These are phyloP conservation scores for Scheffersomyces lignicola DNA, from an alignment of 1,139 yeast genomes.

Conservation along the genomic window DNA sequence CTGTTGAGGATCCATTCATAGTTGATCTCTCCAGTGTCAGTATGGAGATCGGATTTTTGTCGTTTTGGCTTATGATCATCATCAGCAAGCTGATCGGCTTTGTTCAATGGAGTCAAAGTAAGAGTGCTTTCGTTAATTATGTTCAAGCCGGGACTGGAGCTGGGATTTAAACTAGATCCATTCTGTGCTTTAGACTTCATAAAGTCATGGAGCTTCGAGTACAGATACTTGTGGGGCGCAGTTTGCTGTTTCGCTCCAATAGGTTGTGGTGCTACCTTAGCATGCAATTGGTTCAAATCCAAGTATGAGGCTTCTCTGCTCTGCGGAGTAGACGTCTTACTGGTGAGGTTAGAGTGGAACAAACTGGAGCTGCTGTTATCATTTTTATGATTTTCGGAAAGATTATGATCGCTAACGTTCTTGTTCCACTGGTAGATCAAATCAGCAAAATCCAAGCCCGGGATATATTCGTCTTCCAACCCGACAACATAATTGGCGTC, in stretches of 20 bases:
- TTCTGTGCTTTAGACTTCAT: slow-evolving; percentile 21
- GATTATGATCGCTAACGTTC: slow-evolving; percentile 16
- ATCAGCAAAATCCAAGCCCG: slow-evolving; percentile 57
- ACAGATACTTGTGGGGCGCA: slow-evolving; percentile 18
- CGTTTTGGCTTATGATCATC: slow-evolving; percentile 19
- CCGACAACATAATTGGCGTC: slow-evolving; percentile 30
- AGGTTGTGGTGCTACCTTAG: slow-evolving; percentile 50
- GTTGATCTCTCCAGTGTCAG: slow-evolving; percentile 30
- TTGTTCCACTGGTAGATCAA: slow-evolving; percentile 41
- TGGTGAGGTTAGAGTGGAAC: slow-evolving; percentile 11
- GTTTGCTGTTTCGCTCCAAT: slow-evolving; percentile 21
- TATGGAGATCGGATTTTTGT: slow-evolving; percentile 22
- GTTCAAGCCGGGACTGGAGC: not conserved
- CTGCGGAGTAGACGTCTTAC: slow-evolving; percentile 20
- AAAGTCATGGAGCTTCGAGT: slow-evolving; percentile 26
- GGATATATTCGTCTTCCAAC: slow-evolving; percentile 71
- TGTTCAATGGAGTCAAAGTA: slow-evolving; percentile 1
- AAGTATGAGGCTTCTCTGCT: slow-evolving; percentile 39
- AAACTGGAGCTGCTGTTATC: too few relatives aligned
- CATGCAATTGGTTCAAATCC: slow-evolving; percentile 46
- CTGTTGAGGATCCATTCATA: slow-evolving; percentile 41
- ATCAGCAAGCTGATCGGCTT: slow-evolving; percentile 6
- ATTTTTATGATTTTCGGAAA: slow-evolving; percentile 7
- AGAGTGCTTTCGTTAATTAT: not conserved
- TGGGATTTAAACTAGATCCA: not conserved